Evolutionary conservation across 768 basidiomycete genomes (phyloP), one percentile per base, ranked within the genome.

Genomic region (Baorangia bicolor): DNA sequence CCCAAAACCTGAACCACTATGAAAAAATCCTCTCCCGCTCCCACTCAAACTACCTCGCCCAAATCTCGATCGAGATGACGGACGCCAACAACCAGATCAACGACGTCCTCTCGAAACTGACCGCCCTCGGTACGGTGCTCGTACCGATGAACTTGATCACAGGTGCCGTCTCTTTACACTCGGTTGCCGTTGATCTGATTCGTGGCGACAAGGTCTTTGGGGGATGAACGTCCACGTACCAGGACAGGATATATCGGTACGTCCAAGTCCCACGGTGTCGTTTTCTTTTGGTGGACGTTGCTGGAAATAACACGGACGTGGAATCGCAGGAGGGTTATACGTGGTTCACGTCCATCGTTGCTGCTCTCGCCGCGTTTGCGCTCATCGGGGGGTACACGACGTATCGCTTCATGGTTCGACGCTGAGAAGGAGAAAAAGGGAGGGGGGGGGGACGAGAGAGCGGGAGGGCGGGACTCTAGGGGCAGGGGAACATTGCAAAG

Each of bases 41-140:
- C 38, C 97, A 99, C 73, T 98, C 95, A 35, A 99, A 99, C 70
- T 99, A 99, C 75, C 87, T 99, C 48, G 97, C 97, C 1, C 97
- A 98, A 67, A 99, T 99, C 64, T 97, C 94, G 40, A 98, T 99
- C 74, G 97, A 98, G 77, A 99, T 98, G 96, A 96, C 94, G 34
- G 95, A 98, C 65, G 97, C 97, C 39, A 99, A 99, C 75, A 99
- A 99, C 73, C 94, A 98, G 77, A 99, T 98, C 77, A 99, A 99
- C 74, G 94, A 98, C 68, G 97, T 99, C 2, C 84, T 98, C 6
- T 93, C 92, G 5, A 98, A 98, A 77, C 78, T 99, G 57, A 98
- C 97, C 0, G 96, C 97, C 8, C 81, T 99, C 43, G 97, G 97
- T 81, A 99, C 97, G 7, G 86, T 99, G 6, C 87, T 98, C 62